Percentiles rank a stretch among this genome's conserved stretches.
Evolutionary conservation across 139 green algal genomes (phyloP).

Genomic region (Tetraselmis striata): DNA sequence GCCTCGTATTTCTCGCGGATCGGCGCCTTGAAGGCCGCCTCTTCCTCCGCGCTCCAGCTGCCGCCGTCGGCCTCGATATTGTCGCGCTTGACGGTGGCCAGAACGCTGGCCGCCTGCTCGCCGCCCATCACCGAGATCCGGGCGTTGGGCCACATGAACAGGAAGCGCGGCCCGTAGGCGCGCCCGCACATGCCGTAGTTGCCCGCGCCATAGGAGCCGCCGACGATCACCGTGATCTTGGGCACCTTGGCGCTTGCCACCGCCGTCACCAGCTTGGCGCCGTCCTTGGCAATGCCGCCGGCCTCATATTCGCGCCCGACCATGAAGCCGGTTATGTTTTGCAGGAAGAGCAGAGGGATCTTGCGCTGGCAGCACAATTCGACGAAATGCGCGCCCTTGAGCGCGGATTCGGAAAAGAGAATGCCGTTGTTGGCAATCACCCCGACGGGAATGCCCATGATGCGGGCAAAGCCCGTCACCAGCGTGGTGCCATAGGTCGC

Average conservation of each 20-base stretch:
- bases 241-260: slow-evolving; percentile 78
- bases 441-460: slow-evolving; percentile 73
- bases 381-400: slow-evolving; percentile 80
- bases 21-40: slow-evolving; percentile 57
- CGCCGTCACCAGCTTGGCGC: slow-evolving; percentile 93
- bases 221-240: slow-evolving; percentile 85
- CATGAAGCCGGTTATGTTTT: slow-evolving; percentile 86
- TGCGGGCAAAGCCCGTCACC: slow-evolving; percentile 78
- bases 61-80: not conserved
- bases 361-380: slow-evolving; percentile 75
- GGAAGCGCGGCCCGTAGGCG: slow-evolving; percentile 83
- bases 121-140: slow-evolving; percentile 91
- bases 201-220: slow-evolving; percentile 83
- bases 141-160: slow-evolving; percentile 93
- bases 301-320: slow-evolving; percentile 79
- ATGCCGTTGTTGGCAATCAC: slow-evolving; percentile 91
- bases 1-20: slow-evolving; percentile 64
- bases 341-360: slow-evolving; percentile 86
- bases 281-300: slow-evolving; percentile 89
- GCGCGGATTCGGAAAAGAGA: slow-evolving; percentile 76
- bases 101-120: slow-evolving; percentile 74
- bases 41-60: slow-evolving; percentile 37
- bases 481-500: slow-evolving; percentile 78
- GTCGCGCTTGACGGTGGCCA: slow-evolving; percentile 16
- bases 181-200: slow-evolving; percentile 97